Evolutionary conservation across 2,329 filamentous ascomycete genomes (phyloP).

Genomic region (Microdochium nivale): DNA sequence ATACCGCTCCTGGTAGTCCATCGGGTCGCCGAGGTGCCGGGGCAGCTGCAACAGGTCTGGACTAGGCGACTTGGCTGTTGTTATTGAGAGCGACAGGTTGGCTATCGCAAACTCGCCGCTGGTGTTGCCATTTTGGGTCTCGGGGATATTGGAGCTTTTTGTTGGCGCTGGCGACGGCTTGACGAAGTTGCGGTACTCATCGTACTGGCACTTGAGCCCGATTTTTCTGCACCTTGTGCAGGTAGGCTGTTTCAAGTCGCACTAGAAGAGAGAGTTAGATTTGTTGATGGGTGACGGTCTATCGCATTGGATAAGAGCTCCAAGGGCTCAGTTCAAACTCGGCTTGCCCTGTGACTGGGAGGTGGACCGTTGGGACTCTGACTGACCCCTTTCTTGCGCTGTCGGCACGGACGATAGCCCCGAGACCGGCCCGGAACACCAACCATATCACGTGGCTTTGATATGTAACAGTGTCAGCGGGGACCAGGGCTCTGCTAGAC

Average conservation of each 20-base stretch:
- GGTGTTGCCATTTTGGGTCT: too few species aligned
- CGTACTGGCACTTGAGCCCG: neutral
- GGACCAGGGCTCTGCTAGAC: neutral
- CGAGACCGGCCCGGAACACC: neutral
- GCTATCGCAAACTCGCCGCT: neutral
- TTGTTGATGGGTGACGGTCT: neutral
- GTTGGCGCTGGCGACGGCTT: neutral
- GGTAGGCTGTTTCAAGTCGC: neutral
- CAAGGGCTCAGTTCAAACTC: neutral
- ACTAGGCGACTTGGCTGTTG: neutral
- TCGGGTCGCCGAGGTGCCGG: neutral
- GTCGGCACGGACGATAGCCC: neutral
- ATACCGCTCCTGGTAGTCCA: slow-evolving; percentile 7
- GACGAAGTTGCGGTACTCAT: neutral
- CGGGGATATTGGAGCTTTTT: neutral
- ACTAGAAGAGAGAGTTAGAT: neutral
- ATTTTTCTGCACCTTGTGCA: neutral
- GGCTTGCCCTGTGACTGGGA: neutral
- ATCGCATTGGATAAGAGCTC: neutral
- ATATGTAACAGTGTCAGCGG: neutral
- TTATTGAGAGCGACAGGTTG: neutral
- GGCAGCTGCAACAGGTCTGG: neutral
- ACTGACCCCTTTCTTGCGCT: neutral
- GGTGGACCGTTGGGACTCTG: neutral
- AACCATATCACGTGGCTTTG: neutral